Percentiles rank a stretch among this genome's conserved stretches.
Conservation (phyloP, 192 early-diverging fungal species). For the Coemansia biformis region DNA sequence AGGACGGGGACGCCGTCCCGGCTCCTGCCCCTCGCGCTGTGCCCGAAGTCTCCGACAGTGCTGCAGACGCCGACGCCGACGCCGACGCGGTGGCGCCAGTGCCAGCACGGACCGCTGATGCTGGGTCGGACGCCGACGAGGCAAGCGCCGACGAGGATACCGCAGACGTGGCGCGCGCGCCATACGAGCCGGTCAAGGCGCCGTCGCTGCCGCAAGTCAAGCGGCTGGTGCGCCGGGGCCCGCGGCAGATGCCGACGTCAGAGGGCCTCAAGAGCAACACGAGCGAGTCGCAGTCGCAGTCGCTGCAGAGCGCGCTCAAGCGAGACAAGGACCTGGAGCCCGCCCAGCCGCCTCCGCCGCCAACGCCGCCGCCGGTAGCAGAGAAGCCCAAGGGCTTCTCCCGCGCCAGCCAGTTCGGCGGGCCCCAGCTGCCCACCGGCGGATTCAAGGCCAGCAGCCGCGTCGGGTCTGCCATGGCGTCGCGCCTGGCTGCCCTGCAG, state of each 20-base stretch:
- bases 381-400: conserved; percentile 40
- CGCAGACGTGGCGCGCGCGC: conserved; percentile 3
- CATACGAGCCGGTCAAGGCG: conserved; percentile 35
- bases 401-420: conserved; percentile 18
- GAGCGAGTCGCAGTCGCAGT: conserved; percentile 41
- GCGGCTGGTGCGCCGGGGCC: conserved; percentile 40
- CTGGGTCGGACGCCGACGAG: neutral
- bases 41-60: neutral
- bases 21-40: conserved; percentile 1
- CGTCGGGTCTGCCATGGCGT: conserved; percentile 45
- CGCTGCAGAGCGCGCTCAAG: conserved; percentile 30
- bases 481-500: conserved; percentile 46
- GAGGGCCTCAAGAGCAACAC: conserved; percentile 39
- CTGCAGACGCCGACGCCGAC: neutral
- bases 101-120: neutral
- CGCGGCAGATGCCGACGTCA: conserved; percentile 44
- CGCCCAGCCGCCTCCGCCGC: conserved; percentile 11
- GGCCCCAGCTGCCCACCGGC: conserved; percentile 34
- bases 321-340: conserved; percentile 35
- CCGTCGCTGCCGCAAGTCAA: conserved; percentile 36
- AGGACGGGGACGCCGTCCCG: neutral
- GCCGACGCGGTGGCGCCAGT: neutral
- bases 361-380: conserved; percentile 6
- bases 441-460: conserved; percentile 46
- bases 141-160: neutral